Evolutionary conservation across 2,329 filamentous ascomycete species (phyloP).

Genomic region (Alternaria rosae): DNA sequence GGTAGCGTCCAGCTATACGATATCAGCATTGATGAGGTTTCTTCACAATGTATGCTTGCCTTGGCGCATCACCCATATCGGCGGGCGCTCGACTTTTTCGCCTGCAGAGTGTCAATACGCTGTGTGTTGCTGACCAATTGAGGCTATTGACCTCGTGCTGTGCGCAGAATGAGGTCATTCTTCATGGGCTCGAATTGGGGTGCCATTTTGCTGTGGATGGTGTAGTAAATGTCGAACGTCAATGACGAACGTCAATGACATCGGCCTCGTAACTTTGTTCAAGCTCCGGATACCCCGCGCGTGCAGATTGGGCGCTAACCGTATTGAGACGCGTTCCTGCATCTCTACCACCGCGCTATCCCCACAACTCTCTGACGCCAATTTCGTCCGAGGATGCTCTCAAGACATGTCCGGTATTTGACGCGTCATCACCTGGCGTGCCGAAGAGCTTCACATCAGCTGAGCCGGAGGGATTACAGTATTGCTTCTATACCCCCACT

Average conservation of each 20-base stretch:
- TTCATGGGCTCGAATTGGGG: slow-evolving; percentile 81
- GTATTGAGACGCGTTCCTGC: slow-evolving; percentile 30
- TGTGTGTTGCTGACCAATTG: neutral
- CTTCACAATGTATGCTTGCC: slow-evolving; percentile 60
- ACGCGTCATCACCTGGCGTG: slow-evolving; percentile 8
- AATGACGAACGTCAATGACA: slow-evolving; percentile 14
- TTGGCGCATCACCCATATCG: slow-evolving; percentile 99
- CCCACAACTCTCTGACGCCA: slow-evolving; percentile 2
- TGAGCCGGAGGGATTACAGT: neutral
- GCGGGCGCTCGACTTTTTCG: slow-evolving; percentile 88
- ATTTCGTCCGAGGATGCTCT: slow-evolving; percentile 26
- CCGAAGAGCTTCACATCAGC: neutral
- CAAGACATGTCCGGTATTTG: slow-evolving; percentile 11
- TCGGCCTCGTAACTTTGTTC: slow-evolving; percentile 15
- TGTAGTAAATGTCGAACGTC: neutral
- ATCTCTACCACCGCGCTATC: slow-evolving; percentile 5
- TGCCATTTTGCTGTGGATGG: slow-evolving; percentile 61
- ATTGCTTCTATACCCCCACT: slow-evolving; percentile 6
- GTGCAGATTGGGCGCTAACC: slow-evolving; percentile 22
- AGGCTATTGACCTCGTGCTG: slow-evolving; percentile 77
- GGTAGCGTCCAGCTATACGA: slow-evolving; percentile 83
- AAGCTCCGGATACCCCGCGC: slow-evolving; percentile 37
- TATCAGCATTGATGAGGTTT: slow-evolving; percentile 18
- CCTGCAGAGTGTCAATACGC: slow-evolving; percentile 61
- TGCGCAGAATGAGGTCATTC: slow-evolving; percentile 90